These are phyloP conservation scores for Globisporangium parvum DNA, from an alignment of 352 stramenopile species.

Conservation along the genomic window DNA sequence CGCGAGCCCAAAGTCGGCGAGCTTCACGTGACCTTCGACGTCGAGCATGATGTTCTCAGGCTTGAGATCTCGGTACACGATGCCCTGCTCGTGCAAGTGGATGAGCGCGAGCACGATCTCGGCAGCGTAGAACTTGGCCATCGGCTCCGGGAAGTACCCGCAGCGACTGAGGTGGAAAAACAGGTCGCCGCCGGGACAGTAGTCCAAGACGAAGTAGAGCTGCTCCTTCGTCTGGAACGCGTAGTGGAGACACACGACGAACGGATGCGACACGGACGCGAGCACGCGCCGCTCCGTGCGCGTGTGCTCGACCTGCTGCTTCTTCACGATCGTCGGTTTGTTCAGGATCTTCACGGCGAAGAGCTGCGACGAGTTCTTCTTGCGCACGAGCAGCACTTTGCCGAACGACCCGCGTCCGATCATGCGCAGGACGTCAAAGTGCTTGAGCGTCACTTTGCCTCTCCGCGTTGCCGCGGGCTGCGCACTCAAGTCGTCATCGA, in stretches of 20 bases:
- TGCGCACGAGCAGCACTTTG: slow-evolving; percentile 87
- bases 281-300: slow-evolving; percentile 79
- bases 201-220: slow-evolving; percentile 85
- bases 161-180: slow-evolving; percentile 77
- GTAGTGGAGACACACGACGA: slow-evolving; percentile 86
- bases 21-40: slow-evolving; percentile 76
- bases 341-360: slow-evolving; percentile 84
- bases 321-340: slow-evolving; percentile 74
- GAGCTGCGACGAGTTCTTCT: slow-evolving; percentile 69
- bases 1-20: slow-evolving; percentile 77
- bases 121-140: slow-evolving; percentile 80
- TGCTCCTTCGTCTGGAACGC: slow-evolving; percentile 85
- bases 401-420: slow-evolving; percentile 91
- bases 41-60: slow-evolving; percentile 87
- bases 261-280: slow-evolving; percentile 75
- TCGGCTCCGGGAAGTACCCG: slow-evolving; percentile 73
- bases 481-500: slow-evolving; percentile 50
- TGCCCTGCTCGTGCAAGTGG: slow-evolving; percentile 80
- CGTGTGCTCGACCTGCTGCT: slow-evolving; percentile 82
- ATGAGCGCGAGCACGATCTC: slow-evolving; percentile 84
- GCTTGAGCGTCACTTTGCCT: slow-evolving; percentile 69
- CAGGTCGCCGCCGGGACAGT: slow-evolving; percentile 77
- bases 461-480: slow-evolving; percentile 9
- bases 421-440: slow-evolving; percentile 89
- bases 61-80: slow-evolving; percentile 82